These are phyloP conservation scores for Iberis amara DNA, from an alignment of 441 rosid species.

Conservation along the genomic window DNA sequence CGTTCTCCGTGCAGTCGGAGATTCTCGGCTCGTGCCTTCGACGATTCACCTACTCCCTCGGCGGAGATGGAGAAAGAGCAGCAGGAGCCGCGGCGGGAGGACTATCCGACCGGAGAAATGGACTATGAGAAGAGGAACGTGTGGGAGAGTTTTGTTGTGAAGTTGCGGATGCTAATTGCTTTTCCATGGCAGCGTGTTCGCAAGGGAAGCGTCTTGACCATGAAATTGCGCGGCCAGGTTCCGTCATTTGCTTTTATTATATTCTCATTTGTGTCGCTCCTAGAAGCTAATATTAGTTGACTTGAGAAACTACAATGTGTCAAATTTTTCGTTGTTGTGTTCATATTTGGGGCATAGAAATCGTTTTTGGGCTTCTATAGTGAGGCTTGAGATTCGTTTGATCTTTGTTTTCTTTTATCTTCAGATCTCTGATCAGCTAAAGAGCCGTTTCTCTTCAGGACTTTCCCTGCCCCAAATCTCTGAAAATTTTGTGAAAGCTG, in stretches of 20 bases:
- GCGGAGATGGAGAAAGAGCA: constrained; percentile 30
- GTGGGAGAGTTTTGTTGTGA: constrained; percentile 63
- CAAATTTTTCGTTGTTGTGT: too few species aligned
- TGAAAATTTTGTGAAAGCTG: constrained; percentile 82
- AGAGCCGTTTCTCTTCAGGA: constrained; percentile 83
- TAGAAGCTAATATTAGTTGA: too few species aligned
- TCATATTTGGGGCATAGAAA: too few species aligned
- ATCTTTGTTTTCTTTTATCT: not conserved
- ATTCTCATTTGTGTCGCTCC: too few species aligned
- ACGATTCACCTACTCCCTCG: constrained; percentile 42
- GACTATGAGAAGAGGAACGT: constrained; percentile 42
- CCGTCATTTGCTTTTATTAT: not conserved
- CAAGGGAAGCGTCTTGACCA: constrained; percentile 70
- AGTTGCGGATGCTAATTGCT: constrained; percentile 69
- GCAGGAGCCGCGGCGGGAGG: constrained; percentile 27
- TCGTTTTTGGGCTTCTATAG: too few species aligned
- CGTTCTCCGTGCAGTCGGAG: constrained; percentile 21
- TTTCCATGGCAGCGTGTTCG: constrained; percentile 88
- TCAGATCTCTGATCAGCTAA: constrained; percentile 92
- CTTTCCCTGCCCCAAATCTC: constrained; percentile 82
- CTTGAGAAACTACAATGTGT: too few species aligned
- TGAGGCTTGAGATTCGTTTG: too few species aligned
- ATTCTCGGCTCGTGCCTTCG: constrained; percentile 55
- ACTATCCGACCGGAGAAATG: constrained; percentile 71
- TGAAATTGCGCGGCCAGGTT: constrained; percentile 96